A percentile compares a stretch with the other conserved stretches of the same genome.
phyloP scores from a whole-genome alignment of 2,329 filamentous ascomycete genomes.

The Cladophialophora exuberans region DNA sequence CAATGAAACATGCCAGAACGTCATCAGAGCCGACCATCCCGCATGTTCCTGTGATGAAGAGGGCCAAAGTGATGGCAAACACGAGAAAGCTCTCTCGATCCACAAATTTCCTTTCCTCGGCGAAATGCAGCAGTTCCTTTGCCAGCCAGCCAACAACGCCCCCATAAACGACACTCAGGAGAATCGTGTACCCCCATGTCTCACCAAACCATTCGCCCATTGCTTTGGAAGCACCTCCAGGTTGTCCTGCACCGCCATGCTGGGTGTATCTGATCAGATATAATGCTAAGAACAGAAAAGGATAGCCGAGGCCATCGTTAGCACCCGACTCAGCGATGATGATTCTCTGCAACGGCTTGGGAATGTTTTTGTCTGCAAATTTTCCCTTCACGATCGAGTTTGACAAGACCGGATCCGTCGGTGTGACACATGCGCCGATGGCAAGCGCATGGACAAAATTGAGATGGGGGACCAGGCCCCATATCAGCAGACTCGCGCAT shows the following conservation, averaged over 20 bases:
- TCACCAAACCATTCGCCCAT: conserved; percentile 83
- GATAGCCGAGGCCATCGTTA: conserved; percentile 88
- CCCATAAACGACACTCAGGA: conserved; percentile 78
- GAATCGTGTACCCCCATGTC: conserved; percentile 80
- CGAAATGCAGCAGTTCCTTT: conserved; percentile 81
- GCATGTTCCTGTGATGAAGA: conserved; percentile 86
- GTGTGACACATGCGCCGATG: conserved; percentile 84
- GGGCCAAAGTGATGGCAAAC: conserved; percentile 79
- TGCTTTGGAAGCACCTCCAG: conserved; percentile 66
- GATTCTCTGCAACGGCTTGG: conserved; percentile 77
- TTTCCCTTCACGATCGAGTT: conserved; percentile 92
- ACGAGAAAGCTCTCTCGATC: conserved; percentile 87
- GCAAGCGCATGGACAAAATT: conserved; percentile 77
- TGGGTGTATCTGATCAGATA: conserved; percentile 76
- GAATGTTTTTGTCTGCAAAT: conserved; percentile 89
- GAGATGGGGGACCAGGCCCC: conserved; percentile 72
- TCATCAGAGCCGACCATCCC: conserved; percentile 88
- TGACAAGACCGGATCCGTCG: conserved; percentile 84
- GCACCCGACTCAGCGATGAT: conserved; percentile 82
- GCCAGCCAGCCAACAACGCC: conserved; percentile 77
- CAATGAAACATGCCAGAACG: conserved; percentile 88
- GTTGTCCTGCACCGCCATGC: conserved; percentile 55
- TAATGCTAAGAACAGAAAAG: conserved; percentile 81
- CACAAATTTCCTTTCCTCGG: conserved; percentile 77
- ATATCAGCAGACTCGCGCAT: conserved; percentile 75